Evolutionary conservation across 2,329 filamentous ascomycete species (phyloP).

Genomic region (Alternaria solani): DNA sequence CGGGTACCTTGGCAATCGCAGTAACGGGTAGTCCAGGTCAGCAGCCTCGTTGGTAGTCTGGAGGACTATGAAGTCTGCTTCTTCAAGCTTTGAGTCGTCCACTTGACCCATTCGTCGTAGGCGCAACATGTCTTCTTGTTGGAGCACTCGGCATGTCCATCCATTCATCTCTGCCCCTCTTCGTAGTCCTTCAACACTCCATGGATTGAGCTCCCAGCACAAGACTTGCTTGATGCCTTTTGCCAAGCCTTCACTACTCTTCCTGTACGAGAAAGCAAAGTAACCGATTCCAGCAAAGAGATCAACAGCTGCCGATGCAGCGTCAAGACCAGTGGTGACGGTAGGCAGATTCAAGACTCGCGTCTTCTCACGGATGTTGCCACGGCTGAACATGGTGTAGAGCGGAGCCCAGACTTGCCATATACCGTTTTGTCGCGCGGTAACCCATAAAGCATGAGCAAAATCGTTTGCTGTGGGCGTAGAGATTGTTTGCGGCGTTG

Average conservation of each 20-base stretch:
- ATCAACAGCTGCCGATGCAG: slow-evolving; percentile 65
- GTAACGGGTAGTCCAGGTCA: background rate
- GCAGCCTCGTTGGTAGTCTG: slow-evolving; percentile 52
- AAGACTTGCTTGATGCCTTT: slow-evolving; percentile 74
- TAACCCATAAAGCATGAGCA: slow-evolving; percentile 76
- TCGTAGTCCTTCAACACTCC: slow-evolving; percentile 57
- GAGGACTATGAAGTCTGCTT: slow-evolving; percentile 50
- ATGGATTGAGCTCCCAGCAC: slow-evolving; percentile 85
- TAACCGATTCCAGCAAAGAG: slow-evolving; percentile 94
- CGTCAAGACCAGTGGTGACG: slow-evolving; percentile 24
- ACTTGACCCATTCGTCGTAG: background rate
- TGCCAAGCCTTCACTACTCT: slow-evolving; percentile 61
- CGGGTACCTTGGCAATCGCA: slow-evolving; percentile 32
- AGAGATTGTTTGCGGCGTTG: slow-evolving; percentile 26
- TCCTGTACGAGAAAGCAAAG: slow-evolving; percentile 85
- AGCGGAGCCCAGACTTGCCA: slow-evolving; percentile 85
- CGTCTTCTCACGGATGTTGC: slow-evolving; percentile 89
- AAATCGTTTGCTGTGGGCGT: slow-evolving; percentile 63
- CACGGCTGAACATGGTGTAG: slow-evolving; percentile 93
- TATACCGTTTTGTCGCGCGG: slow-evolving; percentile 76
- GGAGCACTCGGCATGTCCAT: slow-evolving; percentile 41
- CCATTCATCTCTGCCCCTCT: slow-evolving; percentile 53
- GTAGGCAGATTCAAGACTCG: slow-evolving; percentile 66
- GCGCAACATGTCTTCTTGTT: background rate
- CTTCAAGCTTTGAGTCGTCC: background rate